A percentile compares a stretch with the other conserved stretches of the same genome.
Conservation (phyloP, 495 filamentous ascomycete species). For the Pseudomonodictys pantanalensis region DNA sequence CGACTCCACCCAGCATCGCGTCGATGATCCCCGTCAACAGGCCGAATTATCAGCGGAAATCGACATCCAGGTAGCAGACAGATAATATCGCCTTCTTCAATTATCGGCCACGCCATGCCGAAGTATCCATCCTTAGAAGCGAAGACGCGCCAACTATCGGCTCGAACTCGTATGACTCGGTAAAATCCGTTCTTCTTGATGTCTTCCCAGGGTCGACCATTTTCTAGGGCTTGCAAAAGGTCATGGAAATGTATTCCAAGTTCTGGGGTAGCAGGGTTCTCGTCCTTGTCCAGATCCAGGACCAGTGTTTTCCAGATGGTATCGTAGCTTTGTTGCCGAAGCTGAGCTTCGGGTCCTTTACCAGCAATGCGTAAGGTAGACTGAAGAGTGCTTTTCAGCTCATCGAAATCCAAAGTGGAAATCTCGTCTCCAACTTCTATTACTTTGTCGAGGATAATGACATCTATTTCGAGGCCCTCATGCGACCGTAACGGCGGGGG, state of each 20-base stretch:
- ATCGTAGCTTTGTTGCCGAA: neutral
- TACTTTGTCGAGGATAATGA: neutral
- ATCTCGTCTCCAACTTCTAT: neutral
- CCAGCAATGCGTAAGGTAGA: neutral
- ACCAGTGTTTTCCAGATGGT: neutral
- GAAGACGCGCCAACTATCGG: neutral
- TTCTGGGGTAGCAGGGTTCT: neutral
- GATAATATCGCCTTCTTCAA: neutral
- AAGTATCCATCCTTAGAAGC: neutral
- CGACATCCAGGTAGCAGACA: neutral
- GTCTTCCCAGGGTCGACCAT: neutral
- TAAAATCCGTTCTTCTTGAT: neutral
- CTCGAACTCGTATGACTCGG: neutral
- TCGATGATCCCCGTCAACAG: neutral
- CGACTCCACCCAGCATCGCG: neutral
- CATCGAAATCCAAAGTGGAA: neutral
- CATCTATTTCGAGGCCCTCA: neutral
- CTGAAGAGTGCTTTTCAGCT: neutral
- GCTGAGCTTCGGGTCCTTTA: neutral
- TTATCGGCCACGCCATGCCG: neutral
- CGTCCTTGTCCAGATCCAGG: neutral
- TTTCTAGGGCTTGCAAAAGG: neutral
- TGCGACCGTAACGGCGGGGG: no score
- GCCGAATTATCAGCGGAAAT: slow-evolving; percentile 1
- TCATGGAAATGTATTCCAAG: neutral